These are phyloP conservation scores for Catenaria anguillulae DNA, from an alignment of 371 early-diverging fungal species.

Conservation along the genomic window DNA sequence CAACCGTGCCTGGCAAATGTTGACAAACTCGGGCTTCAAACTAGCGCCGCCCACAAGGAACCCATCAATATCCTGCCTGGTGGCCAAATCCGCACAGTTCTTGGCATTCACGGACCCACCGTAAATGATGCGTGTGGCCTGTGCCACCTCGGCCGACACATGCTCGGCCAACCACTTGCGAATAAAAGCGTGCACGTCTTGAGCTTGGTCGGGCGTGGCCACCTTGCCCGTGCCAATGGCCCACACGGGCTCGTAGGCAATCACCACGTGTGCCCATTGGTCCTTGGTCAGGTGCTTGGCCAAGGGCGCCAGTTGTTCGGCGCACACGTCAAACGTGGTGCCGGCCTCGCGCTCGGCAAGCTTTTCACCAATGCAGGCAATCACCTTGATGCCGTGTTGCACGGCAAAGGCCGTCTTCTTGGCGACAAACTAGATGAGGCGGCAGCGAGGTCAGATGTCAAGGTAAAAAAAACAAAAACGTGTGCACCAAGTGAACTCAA, in stretches of 20 bases:
- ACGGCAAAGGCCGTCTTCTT: conserved; percentile 82
- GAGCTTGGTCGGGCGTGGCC: conserved; percentile 91
- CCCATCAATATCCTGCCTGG: conserved; percentile 87
- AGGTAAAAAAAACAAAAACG: background rate
- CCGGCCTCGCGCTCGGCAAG: conserved; percentile 81
- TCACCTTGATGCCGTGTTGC: conserved; percentile 74
- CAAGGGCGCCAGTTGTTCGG: conserved; percentile 58
- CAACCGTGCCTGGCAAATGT: conserved; percentile 39
- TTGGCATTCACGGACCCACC: conserved; percentile 92
- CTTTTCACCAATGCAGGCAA: conserved; percentile 96
- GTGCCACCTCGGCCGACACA: conserved; percentile 67
- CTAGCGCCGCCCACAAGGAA: conserved; percentile 99
- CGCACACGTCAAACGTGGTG: conserved; percentile 72
- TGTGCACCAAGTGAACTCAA: background rate
- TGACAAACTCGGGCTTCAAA: conserved; percentile 71
- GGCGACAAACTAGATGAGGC: conserved; percentile 52
- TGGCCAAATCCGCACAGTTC: conserved; percentile 50
- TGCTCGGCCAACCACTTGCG: conserved; percentile 72
- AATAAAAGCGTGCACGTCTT: conserved; percentile 85
- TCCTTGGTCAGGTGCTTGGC: conserved; percentile 51
- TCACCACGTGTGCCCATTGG: conserved; percentile 84
- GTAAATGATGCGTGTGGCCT: conserved; percentile 85
- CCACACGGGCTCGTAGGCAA: conserved; percentile 99
- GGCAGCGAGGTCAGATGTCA: conserved; percentile 14
- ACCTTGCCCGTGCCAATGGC: conserved; percentile 98